These are phyloP conservation scores for Cyberlindnera mycetangii DNA, from an alignment of 805 yeast species.

Conservation along the genomic window DNA sequence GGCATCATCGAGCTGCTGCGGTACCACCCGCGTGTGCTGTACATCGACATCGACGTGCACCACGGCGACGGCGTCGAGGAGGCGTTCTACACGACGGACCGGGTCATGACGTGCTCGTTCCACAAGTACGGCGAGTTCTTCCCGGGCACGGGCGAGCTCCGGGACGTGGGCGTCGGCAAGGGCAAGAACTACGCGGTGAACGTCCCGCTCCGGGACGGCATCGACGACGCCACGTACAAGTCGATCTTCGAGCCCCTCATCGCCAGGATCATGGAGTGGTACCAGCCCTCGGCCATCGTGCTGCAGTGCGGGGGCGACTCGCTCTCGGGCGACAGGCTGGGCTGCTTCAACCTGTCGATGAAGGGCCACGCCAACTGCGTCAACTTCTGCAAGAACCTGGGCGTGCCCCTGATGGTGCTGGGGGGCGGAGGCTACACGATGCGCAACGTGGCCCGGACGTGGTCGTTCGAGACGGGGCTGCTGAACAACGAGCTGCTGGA, in stretches of 20 bases:
- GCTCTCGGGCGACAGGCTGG: conserved; percentile 90
- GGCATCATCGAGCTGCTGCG: conserved; percentile 78
- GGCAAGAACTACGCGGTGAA: conserved; percentile 84
- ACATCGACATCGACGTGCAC: conserved; percentile 87
- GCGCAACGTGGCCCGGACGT: conserved; percentile 91
- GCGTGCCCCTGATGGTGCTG: conserved; percentile 85
- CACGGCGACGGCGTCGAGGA: conserved; percentile 97
- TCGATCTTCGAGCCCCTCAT: conserved; percentile 89
- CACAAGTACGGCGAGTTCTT: conserved; percentile 92
- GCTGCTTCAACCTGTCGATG: conserved; percentile 93
- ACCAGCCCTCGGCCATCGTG: conserved; percentile 95
- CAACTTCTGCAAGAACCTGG: conserved; percentile 78
- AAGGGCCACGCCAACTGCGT: conserved; percentile 96
- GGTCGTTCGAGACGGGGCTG: conserved; percentile 92
- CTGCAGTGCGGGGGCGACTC: conserved; percentile 99
- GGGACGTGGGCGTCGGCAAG: conserved; percentile 79
- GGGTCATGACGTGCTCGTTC: conserved; percentile 88
- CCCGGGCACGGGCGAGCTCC: conserved; percentile 88
- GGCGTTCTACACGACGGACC: conserved; percentile 86
- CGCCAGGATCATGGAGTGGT: conserved; percentile 72
- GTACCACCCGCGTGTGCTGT: conserved; percentile 80
- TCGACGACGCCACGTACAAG: conserved; percentile 78
- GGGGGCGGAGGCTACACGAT: conserved; percentile 99
- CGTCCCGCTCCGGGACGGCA: conserved; percentile 89
- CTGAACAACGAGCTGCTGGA: conserved; percentile 77